These are phyloP conservation scores for Mucor piriformis DNA, from an alignment of 371 early-diverging fungal species.

Conservation along the genomic window DNA sequence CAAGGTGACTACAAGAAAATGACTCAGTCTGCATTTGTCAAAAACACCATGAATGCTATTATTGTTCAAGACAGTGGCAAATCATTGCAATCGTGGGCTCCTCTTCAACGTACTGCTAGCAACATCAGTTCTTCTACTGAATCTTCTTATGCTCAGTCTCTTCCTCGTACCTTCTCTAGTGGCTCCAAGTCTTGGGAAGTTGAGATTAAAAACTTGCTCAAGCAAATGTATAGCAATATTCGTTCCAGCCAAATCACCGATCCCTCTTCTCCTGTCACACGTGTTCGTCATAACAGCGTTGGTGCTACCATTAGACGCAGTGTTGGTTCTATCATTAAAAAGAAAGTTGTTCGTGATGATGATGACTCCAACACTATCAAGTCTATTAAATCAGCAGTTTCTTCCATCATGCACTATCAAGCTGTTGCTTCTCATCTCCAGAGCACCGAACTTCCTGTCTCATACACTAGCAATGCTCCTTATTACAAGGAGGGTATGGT, in stretches of 20 bases:
- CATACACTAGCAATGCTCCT: slow-evolving; percentile 26
- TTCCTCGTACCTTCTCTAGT: neutral
- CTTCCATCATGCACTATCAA: slow-evolving; percentile 27
- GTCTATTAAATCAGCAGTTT: slow-evolving; percentile 23
- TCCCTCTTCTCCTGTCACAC: slow-evolving; percentile 29
- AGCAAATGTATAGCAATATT: slow-evolving; percentile 64
- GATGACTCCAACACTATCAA: slow-evolving; percentile 9
- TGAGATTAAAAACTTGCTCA: slow-evolving; percentile 23
- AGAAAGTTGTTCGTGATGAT: slow-evolving; percentile 31
- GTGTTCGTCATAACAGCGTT: slow-evolving; percentile 6
- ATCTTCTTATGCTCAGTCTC: slow-evolving; percentile 1
- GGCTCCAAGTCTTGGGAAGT: slow-evolving; percentile 26
- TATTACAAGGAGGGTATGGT: slow-evolving; percentile 74
- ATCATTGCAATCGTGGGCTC: neutral
- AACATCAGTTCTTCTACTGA: slow-evolving; percentile 3
- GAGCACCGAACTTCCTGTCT: slow-evolving; percentile 18
- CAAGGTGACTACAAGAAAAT: slow-evolving; percentile 59
- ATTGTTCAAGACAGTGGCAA: neutral
- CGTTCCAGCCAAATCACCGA: slow-evolving; percentile 67
- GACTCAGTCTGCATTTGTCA: slow-evolving; percentile 54
- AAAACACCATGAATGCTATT: slow-evolving; percentile 52
- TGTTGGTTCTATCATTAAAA: slow-evolving; percentile 38
- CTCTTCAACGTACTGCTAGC: slow-evolving; percentile 17
- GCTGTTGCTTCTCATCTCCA: slow-evolving; percentile 26
- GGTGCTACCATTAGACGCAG: slow-evolving; percentile 33